A percentile compares a stretch with the other conserved stretches of the same genome.
Evolutionary conservation across 208 protist genomes (phyloP).

Genomic region (Leptomonas seymouri): DNA sequence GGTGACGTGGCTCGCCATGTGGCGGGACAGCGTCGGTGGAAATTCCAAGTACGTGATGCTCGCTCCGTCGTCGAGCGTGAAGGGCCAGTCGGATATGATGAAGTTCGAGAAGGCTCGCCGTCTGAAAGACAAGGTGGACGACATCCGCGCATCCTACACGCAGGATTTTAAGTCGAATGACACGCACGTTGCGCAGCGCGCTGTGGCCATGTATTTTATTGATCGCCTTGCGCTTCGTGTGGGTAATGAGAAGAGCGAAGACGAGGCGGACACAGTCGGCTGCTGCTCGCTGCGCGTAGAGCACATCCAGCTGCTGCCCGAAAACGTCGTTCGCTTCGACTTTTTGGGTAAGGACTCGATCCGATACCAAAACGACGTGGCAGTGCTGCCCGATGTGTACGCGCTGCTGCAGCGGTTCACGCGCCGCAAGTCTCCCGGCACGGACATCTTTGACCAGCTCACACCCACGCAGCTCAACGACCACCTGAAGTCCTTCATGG

Average conservation of each 20-base stretch:
- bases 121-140: constrained; percentile 95
- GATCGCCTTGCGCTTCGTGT: constrained; percentile 98
- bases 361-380: constrained; percentile 93
- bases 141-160: constrained; percentile 94
- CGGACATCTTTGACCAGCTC: constrained; percentile 96
- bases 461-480: constrained; percentile 94
- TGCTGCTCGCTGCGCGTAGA: constrained; percentile 98
- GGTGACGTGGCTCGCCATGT: constrained; percentile 98
- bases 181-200: constrained; percentile 86
- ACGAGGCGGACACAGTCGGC: constrained; percentile 98
- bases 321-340: constrained; percentile 93
- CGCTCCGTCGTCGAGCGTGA: constrained; percentile 92
- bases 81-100: constrained; percentile 96
- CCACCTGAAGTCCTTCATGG: constrained; percentile 97
- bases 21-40: constrained; percentile 95
- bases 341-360: constrained; percentile 99
- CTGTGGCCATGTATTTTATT: constrained; percentile 98
- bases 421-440: constrained; percentile 73
- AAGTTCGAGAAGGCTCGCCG: constrained; percentile 98
- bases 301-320: constrained; percentile 90
- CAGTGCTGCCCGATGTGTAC: constrained; percentile 92
- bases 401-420: constrained; percentile 91
- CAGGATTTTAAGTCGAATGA: constrained; percentile 82
- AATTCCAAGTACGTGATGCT: constrained; percentile 98
- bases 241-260: constrained; percentile 98